These are phyloP conservation scores for Psophocarpus tetragonolobus DNA, from an alignment of 306 rosid genomes.

Conservation along the genomic window DNA sequence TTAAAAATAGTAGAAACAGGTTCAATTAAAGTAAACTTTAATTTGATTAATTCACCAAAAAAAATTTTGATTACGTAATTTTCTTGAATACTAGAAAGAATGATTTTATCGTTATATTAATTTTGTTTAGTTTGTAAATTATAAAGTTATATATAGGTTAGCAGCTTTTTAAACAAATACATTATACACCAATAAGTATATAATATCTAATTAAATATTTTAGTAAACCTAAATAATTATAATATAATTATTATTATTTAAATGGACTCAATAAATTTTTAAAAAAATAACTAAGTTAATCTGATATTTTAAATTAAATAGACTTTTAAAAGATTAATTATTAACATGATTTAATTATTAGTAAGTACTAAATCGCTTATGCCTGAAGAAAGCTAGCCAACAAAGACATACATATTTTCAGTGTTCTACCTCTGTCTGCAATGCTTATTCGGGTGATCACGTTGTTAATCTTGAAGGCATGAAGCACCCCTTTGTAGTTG, in stretches of 20 bases:
- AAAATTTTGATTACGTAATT: no score
- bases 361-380: no score
- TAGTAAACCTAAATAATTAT: no score
- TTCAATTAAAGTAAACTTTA: not conserved
- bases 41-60: no score
- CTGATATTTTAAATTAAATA: not conserved
- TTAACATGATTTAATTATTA: no score
- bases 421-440: not conserved
- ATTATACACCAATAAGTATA: no score
- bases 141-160: not conserved
- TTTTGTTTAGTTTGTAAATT: no score
- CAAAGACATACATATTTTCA: not conserved
- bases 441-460: not conserved
- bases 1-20: not conserved
- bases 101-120: no score
- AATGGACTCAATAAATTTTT: not conserved
- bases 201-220: no score
- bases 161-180: not conserved
- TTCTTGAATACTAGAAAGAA: no score
- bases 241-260: no score
- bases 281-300: not conserved
- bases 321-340: not conserved
- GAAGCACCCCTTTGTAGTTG: conserved; percentile 39
- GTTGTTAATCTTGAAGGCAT: conserved; percentile 34
- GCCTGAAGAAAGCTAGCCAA: not conserved